These are phyloP conservation scores for Candida qinlingensis DNA, from an alignment of 805 yeast species.

Conservation along the genomic window DNA sequence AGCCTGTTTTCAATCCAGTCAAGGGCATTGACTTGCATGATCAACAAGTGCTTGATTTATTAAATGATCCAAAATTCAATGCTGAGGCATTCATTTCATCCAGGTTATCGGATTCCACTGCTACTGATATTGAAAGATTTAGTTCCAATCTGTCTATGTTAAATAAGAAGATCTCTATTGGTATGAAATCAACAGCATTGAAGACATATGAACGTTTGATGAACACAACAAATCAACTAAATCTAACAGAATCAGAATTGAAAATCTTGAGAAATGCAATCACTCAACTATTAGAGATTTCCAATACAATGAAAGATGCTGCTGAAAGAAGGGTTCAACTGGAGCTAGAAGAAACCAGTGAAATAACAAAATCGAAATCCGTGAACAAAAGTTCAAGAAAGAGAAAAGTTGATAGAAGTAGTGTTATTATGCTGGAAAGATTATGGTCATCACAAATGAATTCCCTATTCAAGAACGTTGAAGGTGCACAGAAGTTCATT, in stretches of 20 bases:
- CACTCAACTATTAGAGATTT: slow-evolving; percentile 52
- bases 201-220: slow-evolving; percentile 59
- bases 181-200: slow-evolving; percentile 53
- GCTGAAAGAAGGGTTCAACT: slow-evolving; percentile 53
- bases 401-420: slow-evolving; percentile 50
- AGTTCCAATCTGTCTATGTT: slow-evolving; percentile 48
- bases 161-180: slow-evolving; percentile 45
- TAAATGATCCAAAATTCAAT: slow-evolving; percentile 39
- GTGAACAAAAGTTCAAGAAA: slow-evolving; percentile 3
- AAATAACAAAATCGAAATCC: slow-evolving; percentile 13
- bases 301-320: slow-evolving; percentile 52
- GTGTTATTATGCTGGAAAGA: slow-evolving; percentile 67
- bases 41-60: slow-evolving; percentile 26
- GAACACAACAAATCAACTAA: slow-evolving; percentile 54
- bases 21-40: slow-evolving; percentile 17
- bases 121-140: slow-evolving; percentile 66
- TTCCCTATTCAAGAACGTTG: slow-evolving; percentile 72
- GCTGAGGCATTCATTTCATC: slow-evolving; percentile 43
- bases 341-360: slow-evolving; percentile 31
- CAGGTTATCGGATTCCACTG: slow-evolving; percentile 59
- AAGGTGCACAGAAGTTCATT: slow-evolving; percentile 81
- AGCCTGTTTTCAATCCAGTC: slow-evolving; percentile 5
- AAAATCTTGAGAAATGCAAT: slow-evolving; percentile 56
- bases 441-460: slow-evolving; percentile 76
- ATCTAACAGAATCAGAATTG: slow-evolving; percentile 59